These are phyloP conservation scores for Paspalum notatum DNA, from an alignment of 176 grass and related monocot genomes.

Conservation along the genomic window DNA sequence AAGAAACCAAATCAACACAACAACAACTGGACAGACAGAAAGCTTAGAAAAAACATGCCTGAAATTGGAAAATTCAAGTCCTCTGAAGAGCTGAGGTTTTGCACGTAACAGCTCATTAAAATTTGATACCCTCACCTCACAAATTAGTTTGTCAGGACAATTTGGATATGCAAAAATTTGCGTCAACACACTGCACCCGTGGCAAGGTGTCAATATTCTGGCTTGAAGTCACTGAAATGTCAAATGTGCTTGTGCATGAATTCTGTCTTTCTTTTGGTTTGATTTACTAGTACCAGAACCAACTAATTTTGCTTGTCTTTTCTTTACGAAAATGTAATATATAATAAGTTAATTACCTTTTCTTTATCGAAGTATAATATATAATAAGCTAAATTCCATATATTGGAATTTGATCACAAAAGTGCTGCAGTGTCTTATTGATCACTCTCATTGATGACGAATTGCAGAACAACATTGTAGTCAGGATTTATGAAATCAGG, in stretches of 20 bases:
- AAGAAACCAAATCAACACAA: constrained; percentile 40
- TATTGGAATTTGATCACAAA: background rate
- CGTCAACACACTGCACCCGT: background rate
- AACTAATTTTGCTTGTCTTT: background rate
- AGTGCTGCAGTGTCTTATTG: background rate
- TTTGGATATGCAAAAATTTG: constrained; percentile 17
- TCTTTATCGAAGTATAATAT: background rate
- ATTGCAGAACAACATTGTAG: background rate
- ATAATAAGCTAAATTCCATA: background rate
- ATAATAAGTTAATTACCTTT: background rate
- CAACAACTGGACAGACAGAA: constrained; percentile 18
- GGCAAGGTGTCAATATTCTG: background rate
- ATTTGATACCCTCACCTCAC: constrained; percentile 15
- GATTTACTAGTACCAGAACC: background rate
- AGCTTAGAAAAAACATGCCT: background rate
- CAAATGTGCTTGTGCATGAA: background rate
- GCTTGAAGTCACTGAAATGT: background rate
- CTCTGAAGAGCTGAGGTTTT: constrained; percentile 33
- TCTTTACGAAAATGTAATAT: background rate
- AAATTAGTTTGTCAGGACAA: constrained; percentile 13
- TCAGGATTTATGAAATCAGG: background rate
- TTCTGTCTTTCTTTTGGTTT: background rate
- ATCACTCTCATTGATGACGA: background rate
- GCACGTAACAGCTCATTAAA: constrained; percentile 18
- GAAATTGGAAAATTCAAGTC: constrained; percentile 12